A percentile compares a stretch with the other conserved stretches of the same genome.
Evolutionary conservation across 768 basidiomycete genomes (phyloP).

Genomic region (Candolleomyces aberdarensis): DNA sequence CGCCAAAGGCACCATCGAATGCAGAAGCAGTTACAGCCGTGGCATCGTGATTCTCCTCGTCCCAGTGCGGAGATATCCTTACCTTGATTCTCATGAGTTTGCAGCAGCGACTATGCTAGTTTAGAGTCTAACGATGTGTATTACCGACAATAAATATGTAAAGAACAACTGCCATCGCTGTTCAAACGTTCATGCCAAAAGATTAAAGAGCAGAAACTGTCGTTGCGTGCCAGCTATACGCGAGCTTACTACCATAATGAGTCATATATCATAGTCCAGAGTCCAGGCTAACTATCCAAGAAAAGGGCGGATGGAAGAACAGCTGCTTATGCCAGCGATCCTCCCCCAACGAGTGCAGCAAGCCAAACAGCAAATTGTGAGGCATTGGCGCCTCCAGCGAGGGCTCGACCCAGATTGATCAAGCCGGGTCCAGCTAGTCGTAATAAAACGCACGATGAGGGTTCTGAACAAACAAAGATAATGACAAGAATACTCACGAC

Average conservation of each 20-base stretch:
- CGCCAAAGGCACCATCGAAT: slow-evolving; percentile 26
- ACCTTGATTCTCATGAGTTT: no score
- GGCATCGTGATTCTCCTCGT: neutral
- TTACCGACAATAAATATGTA: no score
- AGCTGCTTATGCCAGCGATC: slow-evolving; percentile 26
- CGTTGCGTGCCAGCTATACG: no score
- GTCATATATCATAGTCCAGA: no score
- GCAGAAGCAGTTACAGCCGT: no score
- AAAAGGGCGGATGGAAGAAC: neutral
- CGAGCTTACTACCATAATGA: no score
- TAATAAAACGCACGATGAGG: neutral
- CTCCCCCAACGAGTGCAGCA: slow-evolving; percentile 35
- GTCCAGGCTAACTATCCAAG: neutral
- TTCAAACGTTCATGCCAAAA: no score
- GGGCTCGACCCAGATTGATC: slow-evolving; percentile 53
- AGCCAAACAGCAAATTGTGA: slow-evolving; percentile 41
- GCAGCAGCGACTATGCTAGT: no score
- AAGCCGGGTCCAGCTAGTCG: slow-evolving; percentile 56
- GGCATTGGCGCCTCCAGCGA: slow-evolving; percentile 28
- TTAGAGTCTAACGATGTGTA: no score
- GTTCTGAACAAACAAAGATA: neutral
- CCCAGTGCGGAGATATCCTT: no score
- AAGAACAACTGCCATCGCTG: no score
- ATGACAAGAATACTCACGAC: slow-evolving; percentile 43
- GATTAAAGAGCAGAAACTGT: no score